These are phyloP conservation scores for Amphicarpaea edgeworthii DNA, from an alignment of 306 rosid species.

Conservation along the genomic window DNA sequence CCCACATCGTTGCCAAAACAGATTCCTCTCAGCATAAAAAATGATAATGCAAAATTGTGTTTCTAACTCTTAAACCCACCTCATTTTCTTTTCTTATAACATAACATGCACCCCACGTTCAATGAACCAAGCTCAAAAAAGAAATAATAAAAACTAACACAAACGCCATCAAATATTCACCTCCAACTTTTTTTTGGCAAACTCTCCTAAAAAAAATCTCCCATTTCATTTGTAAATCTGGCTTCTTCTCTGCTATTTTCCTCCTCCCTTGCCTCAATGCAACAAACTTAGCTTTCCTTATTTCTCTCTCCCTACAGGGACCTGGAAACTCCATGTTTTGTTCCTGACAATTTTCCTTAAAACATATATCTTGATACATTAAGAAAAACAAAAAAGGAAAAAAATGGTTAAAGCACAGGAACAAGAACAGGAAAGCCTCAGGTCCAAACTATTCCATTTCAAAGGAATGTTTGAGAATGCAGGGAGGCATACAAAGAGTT, in stretches of 20 bases:
- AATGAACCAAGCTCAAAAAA: constrained; percentile 50
- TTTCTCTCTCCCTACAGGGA: constrained; percentile 36
- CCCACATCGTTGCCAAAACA: constrained; percentile 26
- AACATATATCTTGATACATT: not conserved
- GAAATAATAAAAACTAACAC: constrained; percentile 34
- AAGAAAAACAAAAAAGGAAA: not conserved
- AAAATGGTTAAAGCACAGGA: constrained; percentile 60
- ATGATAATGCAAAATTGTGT: constrained; percentile 6
- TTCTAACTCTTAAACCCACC: constrained; percentile 46
- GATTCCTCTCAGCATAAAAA: constrained; percentile 31
- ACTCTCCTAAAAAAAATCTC: constrained; percentile 41
- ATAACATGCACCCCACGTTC: constrained; percentile 90
- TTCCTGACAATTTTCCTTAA: constrained; percentile 48
- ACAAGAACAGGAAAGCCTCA: constrained; percentile 57
- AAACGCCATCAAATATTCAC: constrained; percentile 51
- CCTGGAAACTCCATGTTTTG: constrained; percentile 49
- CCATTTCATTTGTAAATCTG: constrained; percentile 47
- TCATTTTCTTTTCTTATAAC: no score
- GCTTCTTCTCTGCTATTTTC: constrained; percentile 41
- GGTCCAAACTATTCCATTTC: constrained; percentile 58
- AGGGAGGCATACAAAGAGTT: constrained; percentile 70
- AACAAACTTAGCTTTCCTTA: constrained; percentile 16
- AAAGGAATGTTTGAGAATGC: constrained; percentile 56
- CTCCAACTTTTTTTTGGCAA: constrained; percentile 49
- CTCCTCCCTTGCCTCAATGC: constrained; percentile 37